Evolutionary conservation across 345 rosid genomes (phyloP).

Genomic region (Lepidium sativum): DNA sequence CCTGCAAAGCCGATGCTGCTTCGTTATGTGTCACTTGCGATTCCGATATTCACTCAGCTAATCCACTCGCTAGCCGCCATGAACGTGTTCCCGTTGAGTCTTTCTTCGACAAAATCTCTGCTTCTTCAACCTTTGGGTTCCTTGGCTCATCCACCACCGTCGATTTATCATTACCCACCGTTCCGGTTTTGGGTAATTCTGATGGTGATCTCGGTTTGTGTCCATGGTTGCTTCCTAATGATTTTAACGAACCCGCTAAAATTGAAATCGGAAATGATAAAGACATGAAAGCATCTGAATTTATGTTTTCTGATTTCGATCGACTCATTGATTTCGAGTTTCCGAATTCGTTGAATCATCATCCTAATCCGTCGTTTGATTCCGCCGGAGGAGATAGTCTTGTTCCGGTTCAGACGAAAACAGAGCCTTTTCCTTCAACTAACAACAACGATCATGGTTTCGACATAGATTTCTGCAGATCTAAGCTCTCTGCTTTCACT

Average conservation of each 20-base stretch:
- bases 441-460: constrained; percentile 38
- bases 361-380: constrained; percentile 33
- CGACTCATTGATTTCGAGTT: constrained; percentile 53
- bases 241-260: constrained; percentile 23
- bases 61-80: constrained; percentile 82
- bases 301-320: constrained; percentile 43
- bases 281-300: constrained; percentile 26
- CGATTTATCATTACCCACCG: constrained; percentile 30
- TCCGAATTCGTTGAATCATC: constrained; percentile 28
- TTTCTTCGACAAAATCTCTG: constrained; percentile 44
- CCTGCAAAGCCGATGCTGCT: constrained; percentile 96
- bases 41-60: constrained; percentile 86
- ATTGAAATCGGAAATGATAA: constrained; percentile 19
- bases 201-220: constrained; percentile 31
- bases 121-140: constrained; percentile 35
- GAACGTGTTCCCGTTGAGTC: constrained; percentile 73
- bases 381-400: constrained; percentile 55
- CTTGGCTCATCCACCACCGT: constrained; percentile 32
- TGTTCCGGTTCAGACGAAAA: constrained; percentile 63
- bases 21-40: constrained; percentile 79
- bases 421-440: constrained; percentile 27
- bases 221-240: constrained; percentile 27
- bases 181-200: constrained; percentile 26
- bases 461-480: constrained; percentile 47
- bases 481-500: constrained; percentile 45